Base-by-base conservation (phyloP, 306 rosid species). In the Lagenaria siceraria region DNA sequence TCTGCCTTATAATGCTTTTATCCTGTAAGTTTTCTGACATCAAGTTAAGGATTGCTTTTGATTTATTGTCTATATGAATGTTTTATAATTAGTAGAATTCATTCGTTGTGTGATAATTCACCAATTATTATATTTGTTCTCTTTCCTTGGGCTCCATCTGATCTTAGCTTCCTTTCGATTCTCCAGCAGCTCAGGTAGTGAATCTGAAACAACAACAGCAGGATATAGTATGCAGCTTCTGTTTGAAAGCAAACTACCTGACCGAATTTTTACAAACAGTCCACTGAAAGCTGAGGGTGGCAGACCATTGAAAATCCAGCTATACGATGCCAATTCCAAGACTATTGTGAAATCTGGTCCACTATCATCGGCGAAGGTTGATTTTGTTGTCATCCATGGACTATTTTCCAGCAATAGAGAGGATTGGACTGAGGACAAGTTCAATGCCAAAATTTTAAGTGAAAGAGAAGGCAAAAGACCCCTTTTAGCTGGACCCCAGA, bases 401-500 rank as follows among this genome's bases (percentile, higher is more conserved):
- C 33, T 33, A 21, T 78, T 66, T 35, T 61, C 76, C 55, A 62
- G 24, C 10, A 68, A 38, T 78, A 10, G 12, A 35, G 81, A 78
- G 54, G 53, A 78, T 25, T 78, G 76, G 81, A 36, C 76, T 4
- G 65, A 78, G 18, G 58, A 43, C 7, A 76, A 78, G 48, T 78
- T 78, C 51, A 64, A 53, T 66, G 42, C 75, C n/a, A 52, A 49
- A 14, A 68, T 78, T 48, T 64, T 78, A 42, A 14, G 76, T 15
- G 76, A 65, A 52, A 78, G 81, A 40, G 76, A 78, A 3, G 81
- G 81, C 13, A 78, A 53, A 68, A 36, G 76, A 25, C 81, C 76
- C 33, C 36, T 78, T 5, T 36, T 78, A 21, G 74, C 81, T 11
- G 81, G 81, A 25, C n/a, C 27, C 9, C 76, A 29, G 55, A 78